phyloP scores from a whole-genome alignment of 1,139 yeast genomes.

The Sugiyamaella neomexicana region DNA sequence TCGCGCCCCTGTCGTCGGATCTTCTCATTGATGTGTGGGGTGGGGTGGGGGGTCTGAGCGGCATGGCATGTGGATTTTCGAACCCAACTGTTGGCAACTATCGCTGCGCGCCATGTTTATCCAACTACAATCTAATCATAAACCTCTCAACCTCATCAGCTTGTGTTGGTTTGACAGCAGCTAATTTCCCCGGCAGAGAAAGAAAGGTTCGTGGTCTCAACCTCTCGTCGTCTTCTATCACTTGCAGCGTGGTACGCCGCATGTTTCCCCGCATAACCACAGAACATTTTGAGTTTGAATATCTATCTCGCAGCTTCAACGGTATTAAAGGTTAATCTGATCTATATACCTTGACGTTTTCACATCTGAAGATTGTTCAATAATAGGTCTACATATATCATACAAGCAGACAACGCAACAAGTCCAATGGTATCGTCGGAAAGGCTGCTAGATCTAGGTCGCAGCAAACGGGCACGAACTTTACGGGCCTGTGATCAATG shows the following conservation, averaged over 20 bases:
- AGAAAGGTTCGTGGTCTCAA: background rate
- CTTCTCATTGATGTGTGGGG: no score
- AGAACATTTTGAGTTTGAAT: background rate
- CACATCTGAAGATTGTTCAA: background rate
- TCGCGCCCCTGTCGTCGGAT: no score
- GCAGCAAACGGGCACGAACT: slow-evolving; percentile 26
- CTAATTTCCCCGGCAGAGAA: no score
- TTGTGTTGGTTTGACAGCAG: no score
- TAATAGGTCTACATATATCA: background rate
- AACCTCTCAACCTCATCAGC: no score
- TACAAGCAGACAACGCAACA: background rate
- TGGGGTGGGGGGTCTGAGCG: no score
- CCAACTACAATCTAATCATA: no score
- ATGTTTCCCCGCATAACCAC: slow-evolving; percentile 4
- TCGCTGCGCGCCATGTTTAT: no score
- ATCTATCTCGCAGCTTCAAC: background rate
- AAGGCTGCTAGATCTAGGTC: background rate
- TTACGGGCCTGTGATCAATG: slow-evolving; percentile 47
- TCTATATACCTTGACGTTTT: background rate
- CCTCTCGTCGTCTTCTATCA: no score
- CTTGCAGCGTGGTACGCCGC: background rate
- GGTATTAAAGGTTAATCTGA: background rate
- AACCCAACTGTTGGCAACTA: no score
- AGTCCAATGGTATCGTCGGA: background rate
- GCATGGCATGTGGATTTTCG: no score